Evolutionary conservation across 371 early-diverging fungal species (phyloP), one percentile per base, ranked within the genome.

Genomic region (Synchytrium microbalum): DNA sequence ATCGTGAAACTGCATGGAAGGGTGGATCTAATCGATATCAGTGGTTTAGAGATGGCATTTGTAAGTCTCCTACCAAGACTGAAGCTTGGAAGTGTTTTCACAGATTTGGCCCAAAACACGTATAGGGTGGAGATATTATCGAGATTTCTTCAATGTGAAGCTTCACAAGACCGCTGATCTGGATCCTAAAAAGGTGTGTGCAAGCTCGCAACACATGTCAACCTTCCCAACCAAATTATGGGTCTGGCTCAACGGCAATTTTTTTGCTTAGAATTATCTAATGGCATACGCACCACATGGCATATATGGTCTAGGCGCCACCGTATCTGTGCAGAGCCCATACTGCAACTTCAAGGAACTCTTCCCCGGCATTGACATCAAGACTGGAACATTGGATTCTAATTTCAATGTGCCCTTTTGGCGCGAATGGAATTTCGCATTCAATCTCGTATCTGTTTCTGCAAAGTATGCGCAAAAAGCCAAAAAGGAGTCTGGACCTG

Each of bases 101-200:
- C n/a, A n/a, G n/a, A 38, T 19, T 38, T 19, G 10, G 5, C 46
- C 5, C 46, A 5, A 38, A 38, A 19, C 19, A 5, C 46, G 19
- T 38, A 10, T 38, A 10, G 19, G 46, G 46, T 71, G 72, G 70
- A 25, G 54, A 56, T 59, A 61, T 31, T 72, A 65, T 57, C 52
- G 72, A 1, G 81, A 82, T 14, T 95, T 88, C 69, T 95, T 91
- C 62, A 86, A 87, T 2, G 83, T 84, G 54, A 77, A 78, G 19
- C 76, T 92, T 3, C 74, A 87, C 74, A 83, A 89, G 74, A 92
- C 87, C 68, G 77, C 69, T 10, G 88, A 90, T 25, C 72, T 92
- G 57, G 88, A 88, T 64, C 84, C 89, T 0, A 70, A 71, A 25
- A 75, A 81, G 61, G 89, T 86, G 67, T 79, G 75, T 60, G 13